phyloP scores from a whole-genome alignment of 345 rosid genomes.

The Atalantia buxifolia region DNA sequence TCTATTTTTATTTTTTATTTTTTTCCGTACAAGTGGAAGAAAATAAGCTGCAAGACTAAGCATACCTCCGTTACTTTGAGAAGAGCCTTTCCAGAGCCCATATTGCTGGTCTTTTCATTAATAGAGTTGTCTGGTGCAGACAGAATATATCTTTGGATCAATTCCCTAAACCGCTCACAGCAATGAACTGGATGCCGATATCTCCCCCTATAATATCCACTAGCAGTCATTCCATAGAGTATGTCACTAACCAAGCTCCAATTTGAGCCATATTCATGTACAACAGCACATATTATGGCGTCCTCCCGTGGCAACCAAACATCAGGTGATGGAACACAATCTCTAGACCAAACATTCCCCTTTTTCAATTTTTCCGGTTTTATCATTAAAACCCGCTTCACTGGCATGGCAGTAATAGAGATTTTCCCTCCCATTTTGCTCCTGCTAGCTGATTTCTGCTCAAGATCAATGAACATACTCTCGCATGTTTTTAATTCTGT shows the following conservation, averaged over 20 bases:
- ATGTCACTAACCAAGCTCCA: slow-evolving; percentile 87
- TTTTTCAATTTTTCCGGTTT: slow-evolving; percentile 90
- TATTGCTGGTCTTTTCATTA: slow-evolving; percentile 58
- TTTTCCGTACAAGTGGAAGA: neutral
- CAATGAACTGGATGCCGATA: slow-evolving; percentile 93
- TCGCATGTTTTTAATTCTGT: slow-evolving; percentile 37
- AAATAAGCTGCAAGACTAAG: slow-evolving; percentile 7
- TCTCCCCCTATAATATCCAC: slow-evolving; percentile 91
- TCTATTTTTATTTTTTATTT: neutral
- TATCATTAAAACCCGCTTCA: slow-evolving; percentile 75
- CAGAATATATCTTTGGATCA: slow-evolving; percentile 68
- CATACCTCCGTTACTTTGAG: slow-evolving; percentile 97
- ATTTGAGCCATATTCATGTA: slow-evolving; percentile 93
- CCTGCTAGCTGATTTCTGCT: slow-evolving; percentile 59
- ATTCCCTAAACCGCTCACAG: slow-evolving; percentile 92
- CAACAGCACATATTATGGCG: slow-evolving; percentile 94
- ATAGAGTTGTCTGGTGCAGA: slow-evolving; percentile 59
- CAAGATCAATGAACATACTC: slow-evolving; percentile 45
- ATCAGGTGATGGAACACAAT: slow-evolving; percentile 90
- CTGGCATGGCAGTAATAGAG: slow-evolving; percentile 73
- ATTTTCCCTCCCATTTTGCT: slow-evolving; percentile 77
- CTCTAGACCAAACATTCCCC: slow-evolving; percentile 90
- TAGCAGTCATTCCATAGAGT: slow-evolving; percentile 89
- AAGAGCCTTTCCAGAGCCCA: slow-evolving; percentile 86
- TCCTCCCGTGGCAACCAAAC: slow-evolving; percentile 96